phyloP scores from a whole-genome alignment of 257 asterid species.

The Sherardia arvensis region DNA sequence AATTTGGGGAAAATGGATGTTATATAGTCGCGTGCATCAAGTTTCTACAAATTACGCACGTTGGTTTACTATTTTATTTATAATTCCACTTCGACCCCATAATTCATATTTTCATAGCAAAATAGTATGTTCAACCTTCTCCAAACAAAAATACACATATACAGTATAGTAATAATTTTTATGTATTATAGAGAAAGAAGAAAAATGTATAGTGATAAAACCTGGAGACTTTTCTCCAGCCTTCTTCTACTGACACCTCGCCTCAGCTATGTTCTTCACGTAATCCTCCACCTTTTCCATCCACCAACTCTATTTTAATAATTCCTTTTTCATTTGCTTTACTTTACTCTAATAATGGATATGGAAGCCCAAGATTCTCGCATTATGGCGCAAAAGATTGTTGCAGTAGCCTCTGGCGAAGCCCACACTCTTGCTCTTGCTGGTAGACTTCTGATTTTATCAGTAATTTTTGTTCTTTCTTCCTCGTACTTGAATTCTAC shows the following conservation, averaged over 20 bases:
- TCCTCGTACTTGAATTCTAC: neutral
- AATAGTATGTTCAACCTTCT: too few species aligned
- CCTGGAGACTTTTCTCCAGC: neutral
- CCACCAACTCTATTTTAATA: neutral
- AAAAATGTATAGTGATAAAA: neutral
- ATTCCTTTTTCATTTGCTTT: neutral
- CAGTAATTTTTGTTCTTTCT: neutral
- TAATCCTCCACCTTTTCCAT: neutral
- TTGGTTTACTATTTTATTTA: too few species aligned
- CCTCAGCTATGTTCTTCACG: neutral
- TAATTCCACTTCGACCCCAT: too few species aligned
- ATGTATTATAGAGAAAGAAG: too few species aligned
- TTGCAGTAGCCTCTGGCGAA: conserved; percentile 66
- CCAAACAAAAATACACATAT: too few species aligned
- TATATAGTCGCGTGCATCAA: too few species aligned
- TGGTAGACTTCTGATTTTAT: conserved; percentile 23
- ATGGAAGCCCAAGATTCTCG: conserved; percentile 7
- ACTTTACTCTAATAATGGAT: conserved; percentile 3
- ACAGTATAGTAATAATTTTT: too few species aligned
- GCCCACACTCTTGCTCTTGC: conserved; percentile 85
- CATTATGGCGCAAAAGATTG: conserved; percentile 39
- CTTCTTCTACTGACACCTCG: neutral
- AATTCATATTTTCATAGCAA: too few species aligned
- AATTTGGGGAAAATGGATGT: too few species aligned
- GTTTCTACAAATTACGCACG: too few species aligned